phyloP scores from a whole-genome alignment of 2,329 filamentous ascomycete species.

The Clarireedia hainanense region DNA sequence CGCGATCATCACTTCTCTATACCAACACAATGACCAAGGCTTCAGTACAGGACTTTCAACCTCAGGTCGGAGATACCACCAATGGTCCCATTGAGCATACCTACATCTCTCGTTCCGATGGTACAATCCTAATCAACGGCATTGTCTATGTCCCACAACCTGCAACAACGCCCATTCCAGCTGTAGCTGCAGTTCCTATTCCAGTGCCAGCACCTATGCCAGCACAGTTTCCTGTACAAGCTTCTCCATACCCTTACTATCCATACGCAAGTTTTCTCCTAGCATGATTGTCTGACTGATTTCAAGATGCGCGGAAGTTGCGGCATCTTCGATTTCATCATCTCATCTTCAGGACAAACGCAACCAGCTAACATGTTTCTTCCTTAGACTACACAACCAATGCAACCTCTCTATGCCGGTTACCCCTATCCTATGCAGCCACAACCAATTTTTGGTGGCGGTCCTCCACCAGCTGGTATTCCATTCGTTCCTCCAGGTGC shows the following conservation, averaged over 20 bases:
- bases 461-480: constrained; percentile 7
- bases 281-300: background rate
- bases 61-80: constrained; percentile 50
- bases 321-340: background rate
- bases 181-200: background rate
- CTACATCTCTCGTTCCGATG: constrained; percentile 41
- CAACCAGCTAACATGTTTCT: background rate
- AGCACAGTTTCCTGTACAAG: background rate
- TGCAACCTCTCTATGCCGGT: background rate
- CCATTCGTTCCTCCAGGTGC: background rate
- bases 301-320: background rate
- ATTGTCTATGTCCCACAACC: constrained; percentile 15
- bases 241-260: background rate
- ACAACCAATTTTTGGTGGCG: background rate
- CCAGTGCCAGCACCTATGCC: background rate
- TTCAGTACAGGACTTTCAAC: constrained; percentile 46
- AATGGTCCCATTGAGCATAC: constrained; percentile 47
- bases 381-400: background rate
- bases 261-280: background rate
- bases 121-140: constrained; percentile 18
- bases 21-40: constrained; percentile 29
- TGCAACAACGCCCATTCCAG: background rate
- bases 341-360: background rate
- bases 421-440: background rate
- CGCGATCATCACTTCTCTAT: constrained; percentile 23